Conservation (phyloP, 2,329 filamentous ascomycete genomes). For the Sarocladium oryzae region DNA sequence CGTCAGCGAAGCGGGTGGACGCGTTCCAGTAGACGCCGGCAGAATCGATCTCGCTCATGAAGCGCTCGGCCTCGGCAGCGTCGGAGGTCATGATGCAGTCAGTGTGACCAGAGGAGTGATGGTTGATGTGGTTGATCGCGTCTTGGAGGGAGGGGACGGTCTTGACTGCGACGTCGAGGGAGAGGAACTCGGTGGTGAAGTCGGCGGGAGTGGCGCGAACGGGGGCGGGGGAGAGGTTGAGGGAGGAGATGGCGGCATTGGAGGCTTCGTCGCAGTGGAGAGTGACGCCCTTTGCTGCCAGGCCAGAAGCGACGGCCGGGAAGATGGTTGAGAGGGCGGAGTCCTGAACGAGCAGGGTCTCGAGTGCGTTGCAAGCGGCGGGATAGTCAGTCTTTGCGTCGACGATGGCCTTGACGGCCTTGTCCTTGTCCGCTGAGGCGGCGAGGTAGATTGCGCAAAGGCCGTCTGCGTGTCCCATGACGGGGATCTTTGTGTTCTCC, state of each 20-base stretch:
- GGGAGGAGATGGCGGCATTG: constrained; percentile 53
- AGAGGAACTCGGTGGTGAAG: constrained; percentile 84
- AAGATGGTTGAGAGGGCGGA: constrained; percentile 60
- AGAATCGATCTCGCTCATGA: constrained; percentile 81
- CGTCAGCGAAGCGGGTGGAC: constrained; percentile 88
- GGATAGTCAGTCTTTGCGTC: constrained; percentile 95
- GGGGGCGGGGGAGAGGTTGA: constrained; percentile 34
- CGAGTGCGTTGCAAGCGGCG: constrained; percentile 90
- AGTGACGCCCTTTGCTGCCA: constrained; percentile 70
- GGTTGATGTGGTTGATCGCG: constrained; percentile 85
- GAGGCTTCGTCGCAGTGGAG: constrained; percentile 71
- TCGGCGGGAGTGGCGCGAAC: constrained; percentile 61
- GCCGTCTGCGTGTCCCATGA: constrained; percentile 92
- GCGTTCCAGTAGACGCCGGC: constrained; percentile 97
- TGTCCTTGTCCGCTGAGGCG: constrained; percentile 63
- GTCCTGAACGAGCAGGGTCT: constrained; percentile 82
- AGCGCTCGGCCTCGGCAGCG: constrained; percentile 62
- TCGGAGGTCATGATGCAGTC: constrained; percentile 79
- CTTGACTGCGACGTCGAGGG: constrained; percentile 78
- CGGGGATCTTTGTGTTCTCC: constrained; percentile 83
- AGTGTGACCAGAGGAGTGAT: constrained; percentile 88
- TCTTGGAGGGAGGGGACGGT: constrained; percentile 61
- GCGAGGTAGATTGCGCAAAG: constrained; percentile 85
- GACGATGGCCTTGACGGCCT: constrained; percentile 70
- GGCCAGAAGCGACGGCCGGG: constrained; percentile 64